These are phyloP conservation scores for Ogataea methylovora DNA, from an alignment of 805 yeast genomes.

Conservation along the genomic window DNA sequence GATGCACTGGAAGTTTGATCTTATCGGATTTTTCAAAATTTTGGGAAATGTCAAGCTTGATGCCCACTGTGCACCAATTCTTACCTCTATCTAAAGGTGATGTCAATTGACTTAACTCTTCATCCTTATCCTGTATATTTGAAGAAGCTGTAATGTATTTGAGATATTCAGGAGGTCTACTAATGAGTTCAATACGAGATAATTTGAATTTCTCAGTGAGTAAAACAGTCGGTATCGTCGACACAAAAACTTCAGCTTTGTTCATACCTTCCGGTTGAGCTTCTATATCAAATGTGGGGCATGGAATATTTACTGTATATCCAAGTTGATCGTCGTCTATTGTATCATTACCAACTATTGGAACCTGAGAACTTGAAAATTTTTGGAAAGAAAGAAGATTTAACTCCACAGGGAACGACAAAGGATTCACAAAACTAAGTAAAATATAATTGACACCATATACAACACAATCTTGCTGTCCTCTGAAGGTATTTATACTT, in stretches of 20 bases:
- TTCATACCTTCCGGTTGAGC: slow-evolving; percentile 7
- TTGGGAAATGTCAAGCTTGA: slow-evolving; percentile 6
- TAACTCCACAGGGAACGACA: slow-evolving; percentile 4
- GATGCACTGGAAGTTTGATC: too few relatives aligned
- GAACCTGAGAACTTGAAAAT: slow-evolving; percentile 1
- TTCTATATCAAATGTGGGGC: slow-evolving; percentile 11
- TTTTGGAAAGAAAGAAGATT: slow-evolving; percentile 8
- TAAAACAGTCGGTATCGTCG: slow-evolving; percentile 22
- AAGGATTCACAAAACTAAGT: slow-evolving; percentile 11
- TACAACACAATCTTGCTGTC: background rate
- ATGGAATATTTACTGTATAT: too few relatives aligned
- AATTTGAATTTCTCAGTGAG: slow-evolving; percentile 18
- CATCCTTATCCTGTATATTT: background rate
- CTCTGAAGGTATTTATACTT: slow-evolving; percentile 2
- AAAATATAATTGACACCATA: background rate
- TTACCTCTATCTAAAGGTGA: slow-evolving; percentile 14
- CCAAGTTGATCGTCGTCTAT: too few relatives aligned
- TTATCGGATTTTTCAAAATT: background rate
- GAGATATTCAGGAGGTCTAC: slow-evolving; percentile 9
- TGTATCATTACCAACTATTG: background rate
- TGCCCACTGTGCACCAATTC: slow-evolving; percentile 23
- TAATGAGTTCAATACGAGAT: slow-evolving; percentile 24
- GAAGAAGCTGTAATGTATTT: slow-evolving; percentile 4
- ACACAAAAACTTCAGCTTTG: slow-evolving; percentile 7
- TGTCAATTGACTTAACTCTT: slow-evolving; percentile 1